Conservation (phyloP, 805 yeast genomes). For the Nakazawaea molendinolei region DNA sequence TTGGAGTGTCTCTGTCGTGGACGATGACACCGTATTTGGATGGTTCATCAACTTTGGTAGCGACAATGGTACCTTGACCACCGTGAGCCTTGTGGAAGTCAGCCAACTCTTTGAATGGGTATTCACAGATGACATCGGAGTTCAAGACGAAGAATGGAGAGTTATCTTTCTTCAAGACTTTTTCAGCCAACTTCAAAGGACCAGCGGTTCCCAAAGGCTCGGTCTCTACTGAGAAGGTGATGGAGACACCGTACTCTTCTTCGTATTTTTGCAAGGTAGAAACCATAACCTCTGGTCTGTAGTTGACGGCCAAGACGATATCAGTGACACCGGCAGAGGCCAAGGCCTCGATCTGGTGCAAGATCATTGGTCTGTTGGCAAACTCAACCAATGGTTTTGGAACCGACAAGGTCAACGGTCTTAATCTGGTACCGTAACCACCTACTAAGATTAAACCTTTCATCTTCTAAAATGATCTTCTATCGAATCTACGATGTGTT, state of each 20-base stretch:
- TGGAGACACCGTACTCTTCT: slow-evolving; percentile 85
- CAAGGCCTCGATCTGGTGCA: slow-evolving; percentile 96
- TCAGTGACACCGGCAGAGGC: slow-evolving; percentile 99
- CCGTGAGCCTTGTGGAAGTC: slow-evolving; percentile 93
- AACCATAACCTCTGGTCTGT: slow-evolving; percentile 99
- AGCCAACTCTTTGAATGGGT: slow-evolving; percentile 91
- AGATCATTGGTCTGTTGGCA: slow-evolving; percentile 98
- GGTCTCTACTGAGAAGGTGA: slow-evolving; percentile 96
- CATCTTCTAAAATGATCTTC: slow-evolving; percentile 36
- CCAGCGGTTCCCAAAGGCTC: slow-evolving; percentile 99
- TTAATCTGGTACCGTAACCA: slow-evolving; percentile 99
- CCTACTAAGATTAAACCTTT: slow-evolving; percentile 98
- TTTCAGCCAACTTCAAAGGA: slow-evolving; percentile 95
- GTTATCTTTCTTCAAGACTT: slow-evolving; percentile 87
- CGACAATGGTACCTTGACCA: slow-evolving; percentile 97
- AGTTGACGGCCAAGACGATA: slow-evolving; percentile 96
- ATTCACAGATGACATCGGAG: slow-evolving; percentile 98
- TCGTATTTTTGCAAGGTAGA: slow-evolving; percentile 91
- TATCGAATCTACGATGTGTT: neutral
- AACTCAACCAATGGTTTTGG: slow-evolving; percentile 98
- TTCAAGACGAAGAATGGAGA: slow-evolving; percentile 96
- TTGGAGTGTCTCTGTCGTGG: slow-evolving; percentile 89
- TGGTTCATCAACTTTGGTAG: slow-evolving; percentile 99
- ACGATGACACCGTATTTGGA: slow-evolving; percentile 99
- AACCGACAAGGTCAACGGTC: slow-evolving; percentile 92